phyloP scores from a whole-genome alignment of 352 stramenopile species.

The Globisporangium alternatum region DNA sequence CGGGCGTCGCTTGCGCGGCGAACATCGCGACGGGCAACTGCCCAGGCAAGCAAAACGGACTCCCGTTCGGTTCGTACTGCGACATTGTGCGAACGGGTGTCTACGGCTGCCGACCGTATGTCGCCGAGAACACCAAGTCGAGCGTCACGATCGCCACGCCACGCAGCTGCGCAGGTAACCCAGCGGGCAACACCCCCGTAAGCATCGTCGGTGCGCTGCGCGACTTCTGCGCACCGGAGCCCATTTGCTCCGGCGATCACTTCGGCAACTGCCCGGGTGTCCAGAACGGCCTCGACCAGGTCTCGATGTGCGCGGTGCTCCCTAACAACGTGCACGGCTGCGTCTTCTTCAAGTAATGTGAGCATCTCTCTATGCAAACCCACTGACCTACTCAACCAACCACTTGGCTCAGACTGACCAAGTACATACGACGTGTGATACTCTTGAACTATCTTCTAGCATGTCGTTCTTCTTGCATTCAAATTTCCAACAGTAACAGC shows the following conservation, averaged over 20 bases:
- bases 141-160: background rate
- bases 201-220: conserved; percentile 6
- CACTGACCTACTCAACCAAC: too few relatives aligned
- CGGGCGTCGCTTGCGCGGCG: conserved; percentile 8
- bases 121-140: background rate
- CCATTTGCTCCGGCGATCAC: background rate
- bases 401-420: too few relatives aligned
- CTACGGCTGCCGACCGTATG: conserved; percentile 3
- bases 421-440: too few relatives aligned
- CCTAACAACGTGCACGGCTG: background rate
- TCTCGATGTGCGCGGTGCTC: background rate
- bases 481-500: too few relatives aligned
- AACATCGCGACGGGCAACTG: conserved; percentile 7
- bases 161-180: background rate
- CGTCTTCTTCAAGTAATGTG: background rate
- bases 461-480: too few relatives aligned
- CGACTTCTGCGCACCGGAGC: conserved; percentile 2
- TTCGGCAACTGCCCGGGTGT: conserved; percentile 11
- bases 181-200: conserved; percentile 5
- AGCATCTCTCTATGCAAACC: too few relatives aligned
- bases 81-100: conserved; percentile 1
- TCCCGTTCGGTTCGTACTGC: conserved; percentile 11
- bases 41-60: background rate
- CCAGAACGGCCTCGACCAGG: conserved; percentile 6
- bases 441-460: too few relatives aligned